Percentiles rank a stretch among this genome's conserved stretches.
phyloP scores from a whole-genome alignment of 78 protist species.

The slime mould (Dictyostelium discoideum) region dicty_2.7 NC_007089.4:615001-615500 shows the following conservation, averaged over 20 bases:
- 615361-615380: slow-evolving; percentile 65
- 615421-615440: neutral
- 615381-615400: slow-evolving; percentile 39
- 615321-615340: neutral
- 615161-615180: slow-evolving; percentile 60
- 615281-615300: neutral
- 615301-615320: neutral
- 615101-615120: slow-evolving; percentile 12
- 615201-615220: neutral
- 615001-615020: slow-evolving; percentile 10
- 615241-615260: slow-evolving; percentile 51
- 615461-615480: slow-evolving; percentile 27
- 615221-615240: slow-evolving; percentile 38
- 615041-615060: neutral
- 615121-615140: neutral
- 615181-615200: slow-evolving; percentile 10
- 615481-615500: slow-evolving; percentile 54
- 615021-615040: neutral
- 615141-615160: slow-evolving; percentile 9
- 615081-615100: neutral
- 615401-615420: neutral
- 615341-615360: neutral
- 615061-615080: neutral
- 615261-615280: neutral
- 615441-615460: neutral